A percentile compares a stretch with the other conserved stretches of the same genome.
Conservation (phyloP, 1,139 yeast genomes). For the Hemisphaericaspora xylanilytica region DNA sequence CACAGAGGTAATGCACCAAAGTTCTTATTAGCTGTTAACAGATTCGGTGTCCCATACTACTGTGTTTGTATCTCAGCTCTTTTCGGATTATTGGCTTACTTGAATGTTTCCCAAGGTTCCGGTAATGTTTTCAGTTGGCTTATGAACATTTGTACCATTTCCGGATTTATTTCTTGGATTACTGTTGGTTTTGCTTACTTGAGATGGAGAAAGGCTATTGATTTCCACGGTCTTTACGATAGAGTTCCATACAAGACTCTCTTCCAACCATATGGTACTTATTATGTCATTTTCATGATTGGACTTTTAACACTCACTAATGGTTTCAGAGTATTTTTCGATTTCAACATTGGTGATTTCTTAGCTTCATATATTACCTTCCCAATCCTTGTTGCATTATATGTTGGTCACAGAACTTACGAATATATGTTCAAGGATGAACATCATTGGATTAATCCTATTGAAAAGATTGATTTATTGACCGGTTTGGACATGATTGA, state of each 20-base stretch:
- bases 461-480: slow-evolving; percentile 42
- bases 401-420: slow-evolving; percentile 40
- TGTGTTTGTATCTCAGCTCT: slow-evolving; percentile 36
- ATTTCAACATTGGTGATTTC: slow-evolving; percentile 50
- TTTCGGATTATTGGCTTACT: slow-evolving; percentile 54
- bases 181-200: slow-evolving; percentile 45
- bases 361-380: slow-evolving; percentile 62
- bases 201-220: slow-evolving; percentile 55
- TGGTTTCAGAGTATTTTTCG: slow-evolving; percentile 58
- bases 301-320: slow-evolving; percentile 50
- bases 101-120: slow-evolving; percentile 56
- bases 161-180: slow-evolving; percentile 71
- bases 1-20: slow-evolving; percentile 63
- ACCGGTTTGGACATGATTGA: slow-evolving; percentile 48
- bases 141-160: slow-evolving; percentile 67
- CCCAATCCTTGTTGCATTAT: slow-evolving; percentile 51
- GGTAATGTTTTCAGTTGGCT: slow-evolving; percentile 62
- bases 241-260: slow-evolving; percentile 49
- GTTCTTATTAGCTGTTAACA: slow-evolving; percentile 54
- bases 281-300: slow-evolving; percentile 47
- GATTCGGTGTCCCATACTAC: slow-evolving; percentile 61
- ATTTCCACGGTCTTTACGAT: slow-evolving; percentile 37
- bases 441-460: slow-evolving; percentile 34
- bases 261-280: slow-evolving; percentile 51
- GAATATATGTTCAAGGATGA: slow-evolving; percentile 28